Conservation (phyloP, 305 asterid species). For the Caryopteris hybrid region DNA sequence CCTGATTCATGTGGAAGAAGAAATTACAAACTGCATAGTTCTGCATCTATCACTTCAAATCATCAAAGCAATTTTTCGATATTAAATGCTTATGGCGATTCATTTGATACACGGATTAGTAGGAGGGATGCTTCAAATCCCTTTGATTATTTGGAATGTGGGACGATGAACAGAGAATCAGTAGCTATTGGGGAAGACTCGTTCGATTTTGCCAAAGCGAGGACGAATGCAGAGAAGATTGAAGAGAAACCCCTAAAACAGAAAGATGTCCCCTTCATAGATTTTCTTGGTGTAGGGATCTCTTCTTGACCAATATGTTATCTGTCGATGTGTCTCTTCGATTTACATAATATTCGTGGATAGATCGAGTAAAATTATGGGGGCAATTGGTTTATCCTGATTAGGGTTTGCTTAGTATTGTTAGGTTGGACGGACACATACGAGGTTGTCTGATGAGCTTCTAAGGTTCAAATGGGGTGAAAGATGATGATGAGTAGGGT, state of each 20-base stretch:
- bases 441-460: neutral
- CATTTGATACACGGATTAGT: constrained; percentile 5
- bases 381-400: too few species aligned
- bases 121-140: constrained; percentile 21
- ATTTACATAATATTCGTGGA: neutral
- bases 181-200: constrained; percentile 8
- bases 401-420: constrained; percentile 14
- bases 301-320: constrained; percentile 35
- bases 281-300: constrained; percentile 92
- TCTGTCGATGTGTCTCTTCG: neutral
- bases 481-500: neutral
- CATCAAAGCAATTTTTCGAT: constrained; percentile 30
- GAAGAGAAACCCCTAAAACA: constrained; percentile 37
- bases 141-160: constrained; percentile 21
- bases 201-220: constrained; percentile 17
- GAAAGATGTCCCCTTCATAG: constrained; percentile 71
- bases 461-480: neutral
- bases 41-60: neutral
- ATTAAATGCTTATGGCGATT: constrained; percentile 25
- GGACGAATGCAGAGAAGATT: constrained; percentile 17
- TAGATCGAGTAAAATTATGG: too few species aligned
- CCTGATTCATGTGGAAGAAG: constrained; percentile 26
- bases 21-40: constrained; percentile 13
- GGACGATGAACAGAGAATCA: neutral
- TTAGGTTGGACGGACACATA: neutral